Base-by-base conservation (phyloP, 176 grass and related monocot species). In the Pharus latifolius region DNA sequence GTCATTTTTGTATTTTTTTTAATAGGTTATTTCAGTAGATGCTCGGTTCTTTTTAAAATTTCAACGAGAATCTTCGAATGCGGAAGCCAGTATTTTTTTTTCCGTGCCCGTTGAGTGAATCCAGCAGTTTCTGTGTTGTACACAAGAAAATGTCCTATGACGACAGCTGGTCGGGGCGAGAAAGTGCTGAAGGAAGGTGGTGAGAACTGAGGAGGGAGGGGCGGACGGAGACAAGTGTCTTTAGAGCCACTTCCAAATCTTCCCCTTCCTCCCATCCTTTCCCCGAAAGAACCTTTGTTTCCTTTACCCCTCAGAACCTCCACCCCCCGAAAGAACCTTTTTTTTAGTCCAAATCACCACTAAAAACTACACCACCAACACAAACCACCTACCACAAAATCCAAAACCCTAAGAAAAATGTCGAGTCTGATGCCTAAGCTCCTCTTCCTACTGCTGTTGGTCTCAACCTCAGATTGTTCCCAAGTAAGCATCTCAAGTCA, bases 81-180 rank as follows among this genome's bases (percentile, higher is more conserved):
- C n/a, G n/a, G n/a, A n/a, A n/a, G n/a, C n/a, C n/a, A n/a, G n/a
- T n/a, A n/a, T n/a, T n/a, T n/a, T n/a, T n/a, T n/a, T n/a, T n/a
- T n/a, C n/a, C n/a, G n/a, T n/a, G n/a, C n/a, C n/a, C n/a, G 10
- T 18, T 20, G 46, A 6, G 46, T 20, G 46, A 22, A 18, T 18
- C n/a, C 18, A 22, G 18, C 47, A 22, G 47, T 10, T 13, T 10
- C 23, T 14, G 10, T 1, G 25, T 2, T n/a, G 53, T 12, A n/a
- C 54, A 56, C 27, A 16, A 20, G n/a, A n/a, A 37, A 37, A 60
- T 4, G n/a, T 13, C 28, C 42, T 16, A 41, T 60, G 76, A 70
- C 76, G 54, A 45, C 65, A 79, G 65, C 76, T 42, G 76, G 16
- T 42, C n/a, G n/a, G n/a, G n/a, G n/a, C n/a, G n/a, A n/a, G n/a